These are phyloP conservation scores for Phenoliferia sp. DNA, from an alignment of 1,284 basidiomycete species.

Conservation along the genomic window DNA sequence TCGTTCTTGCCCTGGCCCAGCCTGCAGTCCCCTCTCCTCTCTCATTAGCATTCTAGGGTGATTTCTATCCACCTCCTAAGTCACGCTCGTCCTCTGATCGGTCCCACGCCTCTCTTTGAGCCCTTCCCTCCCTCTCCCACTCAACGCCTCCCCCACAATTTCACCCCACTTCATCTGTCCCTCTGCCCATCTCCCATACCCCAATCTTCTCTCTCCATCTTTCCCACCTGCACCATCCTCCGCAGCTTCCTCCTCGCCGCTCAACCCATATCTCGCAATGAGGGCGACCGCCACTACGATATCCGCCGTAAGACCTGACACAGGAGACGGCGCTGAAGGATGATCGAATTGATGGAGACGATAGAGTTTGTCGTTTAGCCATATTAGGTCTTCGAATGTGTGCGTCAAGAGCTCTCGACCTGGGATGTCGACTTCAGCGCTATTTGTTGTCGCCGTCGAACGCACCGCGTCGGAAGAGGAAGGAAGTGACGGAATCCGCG, in stretches of 20 bases:
- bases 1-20: too few relatives aligned
- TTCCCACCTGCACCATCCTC: not conserved
- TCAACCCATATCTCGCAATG: slow-evolving; percentile 11
- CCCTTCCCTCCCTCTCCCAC: slow-evolving; percentile 1
- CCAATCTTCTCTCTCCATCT: not conserved
- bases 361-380: slow-evolving; percentile 24
- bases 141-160: slow-evolving; percentile 14
- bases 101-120: not conserved
- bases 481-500: too few relatives aligned
- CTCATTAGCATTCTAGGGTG: too few relatives aligned
- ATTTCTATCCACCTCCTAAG: too few relatives aligned
- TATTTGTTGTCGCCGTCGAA: not conserved
- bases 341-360: slow-evolving; percentile 31
- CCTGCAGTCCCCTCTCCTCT: too few relatives aligned
- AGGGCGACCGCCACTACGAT: slow-evolving; percentile 26
- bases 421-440: too few relatives aligned
- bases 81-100: not conserved
- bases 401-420: slow-evolving; percentile 2
- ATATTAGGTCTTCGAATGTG: slow-evolving; percentile 21
- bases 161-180: slow-evolving; percentile 26
- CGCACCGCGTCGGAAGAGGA: not conserved
- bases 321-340: slow-evolving; percentile 10
- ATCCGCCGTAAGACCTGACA: slow-evolving; percentile 36
- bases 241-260: not conserved
- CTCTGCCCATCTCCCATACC: not conserved